Conservation (phyloP, 768 basidiomycete genomes). For the Basidioascus undulatus region DNA sequence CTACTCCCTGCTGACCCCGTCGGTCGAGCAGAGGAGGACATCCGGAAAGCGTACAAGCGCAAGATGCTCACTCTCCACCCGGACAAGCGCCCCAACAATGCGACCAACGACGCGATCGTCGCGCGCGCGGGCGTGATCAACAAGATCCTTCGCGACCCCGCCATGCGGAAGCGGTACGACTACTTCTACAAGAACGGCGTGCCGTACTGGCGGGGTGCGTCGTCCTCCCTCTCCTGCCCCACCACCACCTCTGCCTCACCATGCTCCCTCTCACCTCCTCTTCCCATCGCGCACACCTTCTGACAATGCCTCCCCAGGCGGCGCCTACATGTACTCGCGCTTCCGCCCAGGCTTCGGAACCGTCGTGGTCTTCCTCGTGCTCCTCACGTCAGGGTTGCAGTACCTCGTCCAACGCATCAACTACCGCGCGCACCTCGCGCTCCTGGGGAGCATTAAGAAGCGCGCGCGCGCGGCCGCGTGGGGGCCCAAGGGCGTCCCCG, state of each 20-base stretch:
- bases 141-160: constrained; percentile 50
- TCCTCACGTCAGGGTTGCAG: constrained; percentile 61
- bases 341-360: constrained; percentile 79
- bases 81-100: constrained; percentile 77
- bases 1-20: too few species aligned
- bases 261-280: neutral
- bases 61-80: constrained; percentile 37
- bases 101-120: constrained; percentile 49
- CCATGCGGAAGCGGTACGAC: constrained; percentile 55
- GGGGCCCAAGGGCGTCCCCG: constrained; percentile 27
- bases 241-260: neutral
- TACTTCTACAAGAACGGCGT: constrained; percentile 90
- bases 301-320: constrained; percentile 21
- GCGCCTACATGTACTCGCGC: constrained; percentile 86
- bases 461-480: constrained; percentile 54
- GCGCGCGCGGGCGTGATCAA: constrained; percentile 71
- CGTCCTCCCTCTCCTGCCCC: neutral
- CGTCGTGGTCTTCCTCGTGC: constrained; percentile 48
- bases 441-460: constrained; percentile 27
- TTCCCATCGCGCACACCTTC: neutral
- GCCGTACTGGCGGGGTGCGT: constrained; percentile 60
- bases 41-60: constrained; percentile 74
- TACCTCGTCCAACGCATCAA: constrained; percentile 55
- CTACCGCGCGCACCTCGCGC: constrained; percentile 42
- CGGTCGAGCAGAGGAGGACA: constrained; percentile 41